Conservation (phyloP, 164 flowering plant genomes). For the Tetrastigma voinierianum region DNA sequence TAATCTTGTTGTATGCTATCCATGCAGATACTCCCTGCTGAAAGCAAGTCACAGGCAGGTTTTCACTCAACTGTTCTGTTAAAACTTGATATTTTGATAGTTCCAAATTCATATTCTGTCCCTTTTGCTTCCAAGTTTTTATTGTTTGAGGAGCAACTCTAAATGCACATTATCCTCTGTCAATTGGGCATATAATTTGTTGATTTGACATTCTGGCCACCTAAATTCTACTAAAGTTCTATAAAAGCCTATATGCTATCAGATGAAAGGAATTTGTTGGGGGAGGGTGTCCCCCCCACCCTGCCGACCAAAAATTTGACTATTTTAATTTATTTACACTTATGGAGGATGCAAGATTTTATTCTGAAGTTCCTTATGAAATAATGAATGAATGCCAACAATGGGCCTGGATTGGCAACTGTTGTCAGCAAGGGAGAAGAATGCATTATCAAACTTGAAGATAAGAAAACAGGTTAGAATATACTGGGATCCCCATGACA, state of each 20-base stretch:
- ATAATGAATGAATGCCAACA: conserved; percentile 98
- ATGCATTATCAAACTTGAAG: conserved; percentile 94
- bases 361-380: conserved; percentile 40
- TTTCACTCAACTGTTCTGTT: neutral
- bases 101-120: too few species aligned
- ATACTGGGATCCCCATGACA: conserved; percentile 3
- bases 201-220: too few species aligned
- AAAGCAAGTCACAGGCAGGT: too few species aligned
- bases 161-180: too few species aligned
- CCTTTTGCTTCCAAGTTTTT: too few species aligned
- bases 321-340: neutral
- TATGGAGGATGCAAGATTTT: conserved; percentile 9
- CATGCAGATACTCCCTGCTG: conserved; percentile 96
- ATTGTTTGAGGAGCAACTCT: too few species aligned
- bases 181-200: too few species aligned
- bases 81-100: neutral
- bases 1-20: conserved; percentile 12
- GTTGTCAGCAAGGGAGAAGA: conserved; percentile 96
- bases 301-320: neutral
- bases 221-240: too few species aligned
- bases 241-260: too few species aligned
- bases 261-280: too few species aligned
- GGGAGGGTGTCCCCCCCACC: too few species aligned
- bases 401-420: conserved; percentile 97
- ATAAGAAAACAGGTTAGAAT: conserved; percentile 67